These are phyloP conservation scores for Picochlorum sp. DNA, from an alignment of 139 green algal genomes.

Conservation along the genomic window DNA sequence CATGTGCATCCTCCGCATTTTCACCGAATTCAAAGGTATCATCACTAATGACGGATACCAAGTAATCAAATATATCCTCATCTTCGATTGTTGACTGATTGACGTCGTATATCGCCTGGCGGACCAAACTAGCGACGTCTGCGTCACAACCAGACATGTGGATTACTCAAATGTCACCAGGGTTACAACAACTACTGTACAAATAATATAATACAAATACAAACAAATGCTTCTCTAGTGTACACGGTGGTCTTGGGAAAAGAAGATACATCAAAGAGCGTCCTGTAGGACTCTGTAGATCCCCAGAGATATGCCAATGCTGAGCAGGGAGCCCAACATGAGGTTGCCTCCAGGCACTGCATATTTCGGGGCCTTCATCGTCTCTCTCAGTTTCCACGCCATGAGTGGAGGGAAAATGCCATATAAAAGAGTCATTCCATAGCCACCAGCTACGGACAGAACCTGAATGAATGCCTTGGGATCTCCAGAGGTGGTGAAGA, in stretches of 20 bases:
- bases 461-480: slow-evolving; percentile 45
- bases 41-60: slow-evolving; percentile 13
- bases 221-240: too few species aligned
- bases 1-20: slow-evolving; percentile 15
- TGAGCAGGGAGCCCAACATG: slow-evolving; percentile 11
- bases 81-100: slow-evolving; percentile 10
- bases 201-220: too few species aligned
- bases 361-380: neutral
- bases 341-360: slow-evolving; percentile 4
- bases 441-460: slow-evolving; percentile 13
- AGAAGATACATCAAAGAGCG: too few species aligned
- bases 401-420: slow-evolving; percentile 61
- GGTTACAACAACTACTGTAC: too few species aligned
- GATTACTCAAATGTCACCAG: too few species aligned
- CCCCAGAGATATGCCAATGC: neutral
- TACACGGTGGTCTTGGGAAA: too few species aligned
- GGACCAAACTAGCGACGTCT: too few species aligned
- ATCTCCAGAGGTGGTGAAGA: slow-evolving; percentile 22
- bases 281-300: neutral
- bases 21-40: slow-evolving; percentile 23
- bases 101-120: neutral
- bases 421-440: slow-evolving; percentile 58
- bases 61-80: slow-evolving; percentile 19
- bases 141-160: too few species aligned
- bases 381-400: slow-evolving; percentile 35